Percentiles rank a stretch among this genome's conserved stretches.
Evolutionary conservation across 306 rosid genomes (phyloP).

Genomic region (Castanea sativa): DNA sequence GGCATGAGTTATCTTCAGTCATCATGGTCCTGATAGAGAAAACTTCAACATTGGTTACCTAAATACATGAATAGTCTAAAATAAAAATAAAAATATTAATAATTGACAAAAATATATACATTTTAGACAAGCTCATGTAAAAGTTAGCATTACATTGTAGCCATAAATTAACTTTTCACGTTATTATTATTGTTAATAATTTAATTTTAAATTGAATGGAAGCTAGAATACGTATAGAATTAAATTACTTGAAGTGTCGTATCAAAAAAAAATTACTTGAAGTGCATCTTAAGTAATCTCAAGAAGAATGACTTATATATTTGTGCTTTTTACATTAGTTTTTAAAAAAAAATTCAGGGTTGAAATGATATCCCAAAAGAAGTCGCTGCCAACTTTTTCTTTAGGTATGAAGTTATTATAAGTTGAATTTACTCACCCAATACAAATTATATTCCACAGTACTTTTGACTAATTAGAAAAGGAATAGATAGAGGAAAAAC

Average conservation of each 20-base stretch:
- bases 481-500: not conserved
- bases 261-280: not conserved
- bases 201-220: too few species aligned
- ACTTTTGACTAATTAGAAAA: not conserved
- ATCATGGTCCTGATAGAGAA: conserved; percentile 49
- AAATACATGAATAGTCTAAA: too few species aligned
- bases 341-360: not conserved
- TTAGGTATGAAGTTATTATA: not conserved
- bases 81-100: too few species aligned
- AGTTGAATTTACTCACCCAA: not conserved
- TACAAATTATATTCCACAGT: not conserved
- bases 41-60: too few species aligned
- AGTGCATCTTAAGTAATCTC: not conserved
- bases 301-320: not conserved
- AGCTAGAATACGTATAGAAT: not conserved
- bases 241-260: not conserved
- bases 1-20: conserved; percentile 75
- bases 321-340: not conserved
- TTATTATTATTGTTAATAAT: too few species aligned
- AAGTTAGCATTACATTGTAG: too few species aligned
- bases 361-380: not conserved
- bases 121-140: too few species aligned
- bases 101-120: too few species aligned
- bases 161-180: too few species aligned
- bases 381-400: not conserved